A percentile compares a stretch with the other conserved stretches of the same genome.
These are phyloP conservation scores for peach (Prunus persica) DNA, from an alignment of 306 rosid species.

Conservation along the genomic window Prunus_persica_NCBIv2 NC_034015.1:17020501-17021000, in stretches of 20 bases:
- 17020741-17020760: too few species aligned
- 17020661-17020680: constrained; percentile 8
- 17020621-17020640: constrained; percentile 1
- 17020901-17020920: too few species aligned
- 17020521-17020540: background rate
- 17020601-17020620: background rate
- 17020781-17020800: background rate
- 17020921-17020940: too few species aligned
- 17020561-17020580: background rate
- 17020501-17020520: background rate
- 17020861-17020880: too few species aligned
- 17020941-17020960: too few species aligned
- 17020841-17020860: too few species aligned
- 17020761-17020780: too few species aligned
- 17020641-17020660: constrained; percentile 4
- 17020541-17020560: background rate
- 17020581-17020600: background rate
- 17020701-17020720: too few species aligned
- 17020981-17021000: background rate
- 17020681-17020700: background rate
- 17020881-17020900: too few species aligned
- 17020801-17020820: background rate
- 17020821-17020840: too few species aligned
- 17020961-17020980: too few species aligned
- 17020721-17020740: too few species aligned